These are phyloP conservation scores for Orobanche coerulescens DNA, from an alignment of 257 asterid genomes.

Conservation along the genomic window DNA sequence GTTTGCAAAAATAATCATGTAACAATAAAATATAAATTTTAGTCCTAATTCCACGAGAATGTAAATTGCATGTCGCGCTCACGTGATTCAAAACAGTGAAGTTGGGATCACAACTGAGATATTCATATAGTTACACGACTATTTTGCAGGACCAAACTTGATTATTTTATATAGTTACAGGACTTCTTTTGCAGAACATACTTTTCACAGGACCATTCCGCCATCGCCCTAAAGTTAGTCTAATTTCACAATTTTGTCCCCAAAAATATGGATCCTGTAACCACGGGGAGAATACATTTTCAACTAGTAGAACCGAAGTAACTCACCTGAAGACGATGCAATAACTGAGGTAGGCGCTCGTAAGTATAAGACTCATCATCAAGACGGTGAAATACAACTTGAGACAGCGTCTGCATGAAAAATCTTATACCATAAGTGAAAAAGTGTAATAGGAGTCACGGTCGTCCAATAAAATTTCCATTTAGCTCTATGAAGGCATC, in stretches of 20 bases:
- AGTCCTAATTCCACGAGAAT: too few relatives aligned
- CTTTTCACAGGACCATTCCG: background rate
- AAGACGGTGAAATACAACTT: slow-evolving; percentile 82
- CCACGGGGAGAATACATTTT: slow-evolving; percentile 6
- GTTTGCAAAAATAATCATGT: too few relatives aligned
- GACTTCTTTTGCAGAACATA: too few relatives aligned
- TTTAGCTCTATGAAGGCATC: background rate
- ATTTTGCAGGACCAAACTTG: background rate
- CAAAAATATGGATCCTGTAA: background rate
- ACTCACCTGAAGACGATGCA: slow-evolving; percentile 97
- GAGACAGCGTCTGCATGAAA: slow-evolving; percentile 71
- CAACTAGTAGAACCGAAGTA: slow-evolving; percentile 15
- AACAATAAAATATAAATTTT: too few relatives aligned
- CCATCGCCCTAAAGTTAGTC: background rate
- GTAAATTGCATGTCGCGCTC: too few relatives aligned
- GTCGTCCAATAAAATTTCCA: background rate
- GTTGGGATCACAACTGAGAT: background rate
- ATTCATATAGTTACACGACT: too few relatives aligned
- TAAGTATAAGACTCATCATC: slow-evolving; percentile 75
- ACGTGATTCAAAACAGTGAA: too few relatives aligned
- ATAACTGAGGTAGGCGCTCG: slow-evolving; percentile 82
- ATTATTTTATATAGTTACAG: background rate
- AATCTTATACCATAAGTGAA: slow-evolving; percentile 15
- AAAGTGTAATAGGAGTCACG: background rate
- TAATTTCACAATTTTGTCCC: background rate